Percentiles rank a stretch among this genome's conserved stretches.
phyloP scores from a whole-genome alignment of 2,329 filamentous ascomycete species.

The Tolypocladium pustulatum region DNA sequence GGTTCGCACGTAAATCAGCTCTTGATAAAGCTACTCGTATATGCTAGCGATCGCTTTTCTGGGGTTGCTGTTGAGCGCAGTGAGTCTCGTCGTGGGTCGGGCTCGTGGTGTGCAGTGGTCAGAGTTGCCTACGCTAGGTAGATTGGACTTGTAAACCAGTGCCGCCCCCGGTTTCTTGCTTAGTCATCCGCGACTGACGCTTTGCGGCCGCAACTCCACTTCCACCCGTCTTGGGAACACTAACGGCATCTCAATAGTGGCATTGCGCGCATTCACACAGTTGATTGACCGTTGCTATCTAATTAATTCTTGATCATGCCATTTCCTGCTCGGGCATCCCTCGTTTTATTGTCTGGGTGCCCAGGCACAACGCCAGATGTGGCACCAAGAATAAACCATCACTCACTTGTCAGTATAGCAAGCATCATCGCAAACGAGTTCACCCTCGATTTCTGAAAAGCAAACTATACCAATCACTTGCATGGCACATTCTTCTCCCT shows the following conservation, averaged over 20 bases:
- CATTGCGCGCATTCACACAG: not conserved
- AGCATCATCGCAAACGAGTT: not conserved
- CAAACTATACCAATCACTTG: not conserved
- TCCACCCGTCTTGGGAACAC: not conserved
- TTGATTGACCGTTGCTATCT: not conserved
- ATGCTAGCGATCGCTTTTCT: constrained; percentile 2
- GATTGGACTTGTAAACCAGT: constrained; percentile 8
- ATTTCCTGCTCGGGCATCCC: not conserved
- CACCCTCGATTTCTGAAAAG: not conserved
- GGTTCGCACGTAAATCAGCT: not conserved
- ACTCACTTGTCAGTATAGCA: not conserved
- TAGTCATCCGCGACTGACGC: constrained; percentile 1
- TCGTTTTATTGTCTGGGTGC: not conserved
- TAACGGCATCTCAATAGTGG: not conserved
- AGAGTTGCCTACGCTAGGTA: constrained; percentile 22
- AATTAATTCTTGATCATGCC: not conserved
- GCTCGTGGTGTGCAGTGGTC: constrained; percentile 25
- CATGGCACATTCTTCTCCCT: not conserved
- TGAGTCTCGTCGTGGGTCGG: constrained; percentile 10
- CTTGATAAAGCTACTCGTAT: not conserved
- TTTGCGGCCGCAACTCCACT: not conserved
- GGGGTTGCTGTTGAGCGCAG: constrained; percentile 5
- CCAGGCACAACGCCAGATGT: not conserved
- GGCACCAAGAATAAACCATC: not conserved
- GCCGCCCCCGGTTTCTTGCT: not conserved